Evolutionary conservation across 441 rosid species (phyloP), one percentile per base, ranked within the genome.

Genomic region (Eugenia klotzschiana): DNA sequence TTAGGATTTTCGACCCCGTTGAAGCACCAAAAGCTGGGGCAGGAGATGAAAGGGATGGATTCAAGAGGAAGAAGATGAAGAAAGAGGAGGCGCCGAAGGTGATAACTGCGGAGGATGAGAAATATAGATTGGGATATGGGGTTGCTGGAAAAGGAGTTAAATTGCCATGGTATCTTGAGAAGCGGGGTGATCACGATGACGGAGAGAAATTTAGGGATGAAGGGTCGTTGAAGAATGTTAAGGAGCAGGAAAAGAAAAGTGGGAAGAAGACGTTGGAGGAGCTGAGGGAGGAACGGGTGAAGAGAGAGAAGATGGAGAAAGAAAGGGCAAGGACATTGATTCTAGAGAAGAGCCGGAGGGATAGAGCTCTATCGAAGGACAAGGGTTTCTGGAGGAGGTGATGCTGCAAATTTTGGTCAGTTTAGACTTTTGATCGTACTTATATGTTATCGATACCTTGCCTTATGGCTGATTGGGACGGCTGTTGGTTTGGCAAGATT

Each of bases 91-190:
- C 79, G 0, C 86, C 84, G 1, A 89, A 89, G 87, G 88, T 89
- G 11, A 91, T 94, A 86, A 92, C 80, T 8, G 92, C 94, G 0
- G 98, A 95, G 86, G 98, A 96, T 80, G 98, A 96, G 89, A 94
- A 91, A 90, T 95, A 94, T 87, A 90, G 94, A 82, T 88, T 96
- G 82, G 98, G 98, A 1, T 93, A 94, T 85, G 98, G 98, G 23
- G 37, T 96, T 87, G 98, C 96, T 4, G 98, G 98, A 69, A 96
- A 94, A 88, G 98, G 99, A 69, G 96, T 94, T 74, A 96, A 94
- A 86, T 85, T 91, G 92, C 98, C 98, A 1, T 96, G 98, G 99
- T 96, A 94, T 83, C 90, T 95, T 79, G 95, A 94, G 89, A 95
- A 64, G 90, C 87, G 90, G 49, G 85, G 86, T 6, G 86, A 49